Evolutionary conservation across 192 early-diverging fungal species (phyloP).

Genomic region (Gigaspora rosea): DNA sequence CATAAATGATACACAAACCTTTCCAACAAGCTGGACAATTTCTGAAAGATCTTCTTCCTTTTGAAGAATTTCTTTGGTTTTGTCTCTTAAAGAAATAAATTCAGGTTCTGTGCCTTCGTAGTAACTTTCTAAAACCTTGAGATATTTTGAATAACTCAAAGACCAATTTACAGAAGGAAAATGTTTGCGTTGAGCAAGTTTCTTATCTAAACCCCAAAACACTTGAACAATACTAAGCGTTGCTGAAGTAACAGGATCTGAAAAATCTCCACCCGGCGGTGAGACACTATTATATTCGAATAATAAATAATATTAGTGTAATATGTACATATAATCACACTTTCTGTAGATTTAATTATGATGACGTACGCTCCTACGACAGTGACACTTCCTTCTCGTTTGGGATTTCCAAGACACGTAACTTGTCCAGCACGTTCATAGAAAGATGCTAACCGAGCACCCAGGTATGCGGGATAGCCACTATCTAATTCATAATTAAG

Average conservation of each 20-base stretch:
- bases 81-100: constrained; percentile 87
- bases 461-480: constrained; percentile 98
- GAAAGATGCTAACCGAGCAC: constrained; percentile 98
- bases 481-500: constrained; percentile 58
- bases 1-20: constrained; percentile 34
- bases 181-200: constrained; percentile 99
- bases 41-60: constrained; percentile 98
- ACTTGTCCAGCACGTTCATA: constrained; percentile 99
- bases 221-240: constrained; percentile 99
- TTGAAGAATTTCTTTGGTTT: constrained; percentile 97
- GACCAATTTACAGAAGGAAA: constrained; percentile 99
- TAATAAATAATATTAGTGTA: background rate
- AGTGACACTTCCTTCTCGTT: constrained; percentile 89
- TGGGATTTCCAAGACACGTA: constrained; percentile 93
- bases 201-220: constrained; percentile 99
- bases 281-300: constrained; percentile 70
- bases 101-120: constrained; percentile 96
- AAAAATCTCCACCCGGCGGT: constrained; percentile 99
- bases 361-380: constrained; percentile 87
- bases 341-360: background rate
- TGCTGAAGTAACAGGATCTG: constrained; percentile 96
- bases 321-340: background rate
- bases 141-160: constrained; percentile 96
- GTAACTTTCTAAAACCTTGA: constrained; percentile 93
- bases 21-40: constrained; percentile 99